Evolutionary conservation across 108 stramenopile genomes (phyloP), one percentile per base, ranked within the genome.

Genomic region (Nitzschia inconspicua): DNA sequence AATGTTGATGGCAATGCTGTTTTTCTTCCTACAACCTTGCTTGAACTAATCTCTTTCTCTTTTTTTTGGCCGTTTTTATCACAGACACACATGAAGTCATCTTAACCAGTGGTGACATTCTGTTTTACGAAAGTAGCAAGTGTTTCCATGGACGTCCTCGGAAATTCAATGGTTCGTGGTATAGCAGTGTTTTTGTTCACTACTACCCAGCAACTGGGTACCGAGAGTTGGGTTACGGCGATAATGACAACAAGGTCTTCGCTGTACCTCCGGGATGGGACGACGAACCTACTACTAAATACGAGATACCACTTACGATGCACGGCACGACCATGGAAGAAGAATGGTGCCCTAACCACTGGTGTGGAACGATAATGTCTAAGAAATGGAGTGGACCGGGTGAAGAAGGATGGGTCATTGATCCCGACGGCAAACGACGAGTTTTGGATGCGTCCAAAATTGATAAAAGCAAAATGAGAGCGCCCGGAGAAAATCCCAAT

Each of bases 51-150:
- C 2, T 51, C 31, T 10, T 50, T 29, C 31, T 51, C 28, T 23
- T 13, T 51, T 51, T 10, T 51, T 27, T 51, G 11, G 14, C 44
- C 10, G 26, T 60, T 60, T 44, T 42, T 23, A 28, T 69, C 23
- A 28, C 20, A 48, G 43, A 60, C 18, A 74, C 70, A 0, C 77
- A 80, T 36, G 75, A 74, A 48, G 77, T 89, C 2, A 63, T 68
- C 37, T 51, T 86, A 41, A 70, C 75, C 37, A 62, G 73, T 22
- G 88, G 93, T 19, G 93, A 94, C 63, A 68, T 91, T 49, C 42
- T 94, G 19, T 75, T 95, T 18, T 95, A 95, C 63, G 94, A 95
- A 70, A 79, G 79, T 27, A 73, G 80, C 46, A 86, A 87, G 63
- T 84, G 79, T 50, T 83, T 84, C 29, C 93, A 94, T 60, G 93